Evolutionary conservation across 2,329 filamentous ascomycete species (phyloP).

Genomic region (Colletotrichum coccodes): DNA sequence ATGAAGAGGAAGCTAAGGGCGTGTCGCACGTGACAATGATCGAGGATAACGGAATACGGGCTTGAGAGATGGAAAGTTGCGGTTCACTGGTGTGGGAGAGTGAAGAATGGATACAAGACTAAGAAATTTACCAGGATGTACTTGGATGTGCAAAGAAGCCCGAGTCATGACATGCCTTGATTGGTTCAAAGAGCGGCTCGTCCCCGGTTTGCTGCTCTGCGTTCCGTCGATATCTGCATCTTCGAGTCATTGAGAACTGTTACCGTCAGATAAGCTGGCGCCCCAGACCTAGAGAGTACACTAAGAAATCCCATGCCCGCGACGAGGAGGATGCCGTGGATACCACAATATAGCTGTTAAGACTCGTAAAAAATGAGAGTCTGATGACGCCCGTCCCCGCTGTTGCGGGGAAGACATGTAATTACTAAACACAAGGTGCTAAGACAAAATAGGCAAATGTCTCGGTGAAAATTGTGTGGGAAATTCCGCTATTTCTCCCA

Average conservation of each 20-base stretch:
- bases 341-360: neutral
- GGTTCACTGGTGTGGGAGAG: no score
- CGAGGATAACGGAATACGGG: constrained; percentile 4
- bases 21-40: constrained; percentile 8
- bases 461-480: neutral
- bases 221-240: neutral
- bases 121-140: neutral
- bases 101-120: no score
- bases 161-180: neutral
- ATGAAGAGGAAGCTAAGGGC: neutral
- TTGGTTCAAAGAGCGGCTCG: no score
- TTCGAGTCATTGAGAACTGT: neutral
- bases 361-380: neutral
- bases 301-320: no score
- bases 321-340: no score
- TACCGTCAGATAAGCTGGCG: neutral
- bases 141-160: neutral
- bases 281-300: no score
- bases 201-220: no score
- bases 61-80: neutral
- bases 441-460: constrained; percentile 5
- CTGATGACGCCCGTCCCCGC: neutral
- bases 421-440: neutral
- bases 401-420: neutral
- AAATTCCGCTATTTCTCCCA: constrained; percentile 13